Evolutionary conservation across 139 green algal species (phyloP).

Genomic region (Picochlorum sp.): DNA sequence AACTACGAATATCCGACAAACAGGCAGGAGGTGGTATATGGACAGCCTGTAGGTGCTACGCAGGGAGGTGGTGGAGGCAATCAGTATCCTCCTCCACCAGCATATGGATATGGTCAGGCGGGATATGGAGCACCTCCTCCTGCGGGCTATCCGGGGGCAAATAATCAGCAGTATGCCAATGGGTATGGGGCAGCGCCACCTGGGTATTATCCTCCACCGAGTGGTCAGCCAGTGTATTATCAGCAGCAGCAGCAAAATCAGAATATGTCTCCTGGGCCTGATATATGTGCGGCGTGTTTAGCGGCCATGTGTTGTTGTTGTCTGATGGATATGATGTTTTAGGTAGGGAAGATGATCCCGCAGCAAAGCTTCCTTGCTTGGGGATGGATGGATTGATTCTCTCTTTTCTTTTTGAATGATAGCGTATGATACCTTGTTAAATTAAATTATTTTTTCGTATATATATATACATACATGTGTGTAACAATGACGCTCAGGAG

Average conservation of each 20-base stretch:
- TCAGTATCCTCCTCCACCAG: background rate
- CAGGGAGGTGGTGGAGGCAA: background rate
- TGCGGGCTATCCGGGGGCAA: slow-evolving; percentile 9
- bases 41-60: background rate
- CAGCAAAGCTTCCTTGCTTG: background rate
- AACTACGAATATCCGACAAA: no score
- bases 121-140: slow-evolving; percentile 5
- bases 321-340: slow-evolving; percentile 17
- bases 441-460: background rate
- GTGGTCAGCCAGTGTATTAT: slow-evolving; percentile 12
- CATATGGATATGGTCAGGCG: background rate
- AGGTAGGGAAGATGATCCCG: background rate
- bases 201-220: slow-evolving; percentile 18
- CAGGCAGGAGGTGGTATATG: background rate
- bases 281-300: slow-evolving; percentile 14
- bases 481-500: no score
- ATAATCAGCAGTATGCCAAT: slow-evolving; percentile 1
- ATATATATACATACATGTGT: background rate
- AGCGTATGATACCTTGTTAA: background rate
- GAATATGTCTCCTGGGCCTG: background rate
- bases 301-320: slow-evolving; percentile 21
- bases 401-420: background rate
- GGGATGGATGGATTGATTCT: background rate
- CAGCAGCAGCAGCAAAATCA: background rate
- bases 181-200: slow-evolving; percentile 8